phyloP scores from a whole-genome alignment of 768 basidiomycete species.

The Multifurca ochricompacta region DNA sequence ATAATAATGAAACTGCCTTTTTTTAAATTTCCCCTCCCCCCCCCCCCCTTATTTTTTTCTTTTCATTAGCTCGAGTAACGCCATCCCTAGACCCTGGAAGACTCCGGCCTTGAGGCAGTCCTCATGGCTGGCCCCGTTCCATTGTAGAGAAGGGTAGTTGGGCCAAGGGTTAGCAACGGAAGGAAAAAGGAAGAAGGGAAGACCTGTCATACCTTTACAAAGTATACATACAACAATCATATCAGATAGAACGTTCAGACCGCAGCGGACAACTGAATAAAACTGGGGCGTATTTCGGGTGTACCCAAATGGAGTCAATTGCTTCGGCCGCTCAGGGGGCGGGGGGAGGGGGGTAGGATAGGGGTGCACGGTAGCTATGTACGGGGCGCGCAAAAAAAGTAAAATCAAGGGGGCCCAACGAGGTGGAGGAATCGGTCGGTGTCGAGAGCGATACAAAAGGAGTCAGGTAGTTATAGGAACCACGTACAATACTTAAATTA shows the following conservation, averaged over 20 bases:
- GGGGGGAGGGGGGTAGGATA: not conserved
- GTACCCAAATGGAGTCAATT: not conserved
- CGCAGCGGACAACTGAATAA: not conserved
- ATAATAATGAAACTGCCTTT: no score
- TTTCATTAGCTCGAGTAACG: no score
- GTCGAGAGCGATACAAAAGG: conserved; percentile 15
- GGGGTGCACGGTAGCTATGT: conserved; percentile 6
- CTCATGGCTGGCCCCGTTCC: not conserved
- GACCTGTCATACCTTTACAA: conserved; percentile 1
- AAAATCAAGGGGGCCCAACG: not conserved
- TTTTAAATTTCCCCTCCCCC: no score
- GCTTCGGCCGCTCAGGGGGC: not conserved
- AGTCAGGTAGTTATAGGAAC: conserved; percentile 17
- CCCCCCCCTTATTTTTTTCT: no score
- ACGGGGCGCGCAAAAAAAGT: not conserved
- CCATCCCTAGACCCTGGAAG: no score
- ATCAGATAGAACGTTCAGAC: not conserved
- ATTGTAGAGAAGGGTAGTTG: not conserved
- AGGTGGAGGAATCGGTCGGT: not conserved
- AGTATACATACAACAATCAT: not conserved
- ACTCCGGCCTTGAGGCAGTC: not conserved
- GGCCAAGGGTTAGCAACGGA: conserved; percentile 3
- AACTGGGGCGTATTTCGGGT: not conserved
- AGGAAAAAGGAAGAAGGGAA: not conserved
- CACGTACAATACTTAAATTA: conserved; percentile 5